A percentile compares a stretch with the other conserved stretches of the same genome.
Evolutionary conservation across 345 rosid genomes (phyloP).

Genomic region (Rhodamnia rubescens): DNA sequence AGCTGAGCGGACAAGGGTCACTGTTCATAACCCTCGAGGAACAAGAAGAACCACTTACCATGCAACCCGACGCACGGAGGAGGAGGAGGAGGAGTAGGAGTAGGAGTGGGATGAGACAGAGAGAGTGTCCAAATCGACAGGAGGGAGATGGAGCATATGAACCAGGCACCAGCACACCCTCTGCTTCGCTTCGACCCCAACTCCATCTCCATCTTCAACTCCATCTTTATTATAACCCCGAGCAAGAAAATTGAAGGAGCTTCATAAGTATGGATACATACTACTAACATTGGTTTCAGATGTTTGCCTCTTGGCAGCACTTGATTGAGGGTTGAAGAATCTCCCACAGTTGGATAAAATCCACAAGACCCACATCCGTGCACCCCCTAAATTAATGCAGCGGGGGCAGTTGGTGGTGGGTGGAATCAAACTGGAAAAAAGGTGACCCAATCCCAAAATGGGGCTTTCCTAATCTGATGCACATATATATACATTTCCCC

Average conservation of each 20-base stretch:
- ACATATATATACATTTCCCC: not conserved
- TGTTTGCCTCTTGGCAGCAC: not conserved
- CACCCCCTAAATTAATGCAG: not conserved
- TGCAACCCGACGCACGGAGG: not conserved
- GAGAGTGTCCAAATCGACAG: not conserved
- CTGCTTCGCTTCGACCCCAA: not conserved
- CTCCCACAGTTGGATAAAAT: not conserved
- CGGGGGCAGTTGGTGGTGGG: not conserved
- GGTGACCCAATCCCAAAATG: not conserved
- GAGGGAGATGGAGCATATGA: not conserved
- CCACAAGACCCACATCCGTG: not conserved
- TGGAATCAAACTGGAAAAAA: not conserved
- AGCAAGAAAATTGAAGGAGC: not conserved
- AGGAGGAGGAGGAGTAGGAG: not conserved
- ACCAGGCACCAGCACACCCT: not conserved
- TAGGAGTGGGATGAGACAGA: not conserved
- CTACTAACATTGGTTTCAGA: not conserved
- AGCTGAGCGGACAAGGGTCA: not conserved
- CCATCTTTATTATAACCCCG: not conserved
- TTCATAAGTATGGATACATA: not conserved
- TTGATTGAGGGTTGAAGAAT: not conserved
- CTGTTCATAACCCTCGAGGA: not conserved
- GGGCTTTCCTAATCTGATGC: not conserved
- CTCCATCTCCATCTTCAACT: not conserved
- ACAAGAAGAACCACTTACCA: not conserved